Conservation (phyloP, 1,139 yeast genomes). For the Lodderomyces theae region DNA sequence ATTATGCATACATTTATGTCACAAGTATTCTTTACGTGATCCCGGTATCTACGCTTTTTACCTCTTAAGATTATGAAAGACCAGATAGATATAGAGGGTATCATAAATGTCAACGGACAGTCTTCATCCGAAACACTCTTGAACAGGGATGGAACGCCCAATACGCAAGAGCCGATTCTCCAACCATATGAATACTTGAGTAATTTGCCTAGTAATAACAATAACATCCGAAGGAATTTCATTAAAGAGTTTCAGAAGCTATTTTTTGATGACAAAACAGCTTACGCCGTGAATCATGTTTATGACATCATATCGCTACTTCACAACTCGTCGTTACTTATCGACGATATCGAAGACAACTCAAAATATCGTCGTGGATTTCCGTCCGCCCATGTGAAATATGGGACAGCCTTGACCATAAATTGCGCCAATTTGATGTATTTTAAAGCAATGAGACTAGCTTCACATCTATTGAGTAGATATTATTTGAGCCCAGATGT, state of each 20-base stretch:
- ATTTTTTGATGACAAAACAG: constrained; percentile 25
- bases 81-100: not conserved
- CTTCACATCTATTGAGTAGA: no score
- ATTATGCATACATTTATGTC: no score
- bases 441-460: constrained; percentile 61
- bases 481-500: no score
- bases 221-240: constrained; percentile 28
- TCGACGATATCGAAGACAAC: constrained; percentile 86
- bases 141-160: no score
- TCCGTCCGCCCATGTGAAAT: constrained; percentile 74
- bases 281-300: constrained; percentile 10
- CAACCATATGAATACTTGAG: constrained; percentile 30
- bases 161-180: not conserved
- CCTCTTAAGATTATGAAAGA: not conserved
- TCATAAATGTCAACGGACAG: not conserved
- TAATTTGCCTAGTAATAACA: constrained; percentile 33
- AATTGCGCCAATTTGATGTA: constrained; percentile 83
- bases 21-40: no score
- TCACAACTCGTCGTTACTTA: constrained; percentile 33
- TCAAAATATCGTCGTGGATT: constrained; percentile 69
- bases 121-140: no score
- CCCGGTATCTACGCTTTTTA: no score
- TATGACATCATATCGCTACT: constrained; percentile 27
- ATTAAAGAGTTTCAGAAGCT: constrained; percentile 29
- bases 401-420: constrained; percentile 75